These are phyloP conservation scores for Vigna nakashimae DNA, from an alignment of 306 rosid genomes.

Conservation along the genomic window DNA sequence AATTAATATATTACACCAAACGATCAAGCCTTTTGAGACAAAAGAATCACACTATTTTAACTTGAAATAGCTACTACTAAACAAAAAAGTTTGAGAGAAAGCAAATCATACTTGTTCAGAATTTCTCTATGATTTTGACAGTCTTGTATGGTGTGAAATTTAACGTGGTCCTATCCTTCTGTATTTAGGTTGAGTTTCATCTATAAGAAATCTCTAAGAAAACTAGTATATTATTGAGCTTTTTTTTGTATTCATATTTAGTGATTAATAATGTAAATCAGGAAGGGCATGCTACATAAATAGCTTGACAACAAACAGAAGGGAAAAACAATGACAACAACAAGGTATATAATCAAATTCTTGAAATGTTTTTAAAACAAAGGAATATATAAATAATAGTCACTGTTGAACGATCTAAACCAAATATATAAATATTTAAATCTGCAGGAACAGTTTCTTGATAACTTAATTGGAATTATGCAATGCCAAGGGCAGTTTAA, in stretches of 20 bases:
- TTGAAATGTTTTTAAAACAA: neutral
- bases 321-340: constrained; percentile 17
- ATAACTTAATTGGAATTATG: constrained; percentile 39
- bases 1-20: neutral
- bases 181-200: constrained; percentile 8
- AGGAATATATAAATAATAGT: constrained; percentile 23
- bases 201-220: neutral
- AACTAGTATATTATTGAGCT: constrained; percentile 7
- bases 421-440: constrained; percentile 37
- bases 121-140: constrained; percentile 5
- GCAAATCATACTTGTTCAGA: neutral
- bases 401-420: constrained; percentile 36
- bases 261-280: constrained; percentile 18
- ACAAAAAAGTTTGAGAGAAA: neutral
- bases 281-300: neutral
- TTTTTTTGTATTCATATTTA: neutral
- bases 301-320: constrained; percentile 5
- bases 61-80: neutral
- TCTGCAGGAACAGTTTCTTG: constrained; percentile 30
- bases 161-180: constrained; percentile 5
- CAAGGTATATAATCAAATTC: neutral
- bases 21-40: neutral
- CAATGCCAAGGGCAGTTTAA: constrained; percentile 41
- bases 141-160: neutral
- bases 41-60: constrained; percentile 1